Evolutionary conservation across 2,329 filamentous ascomycete species (phyloP), one percentile per base, ranked within the genome.

Genomic region (Ascochyta pisi): DNA sequence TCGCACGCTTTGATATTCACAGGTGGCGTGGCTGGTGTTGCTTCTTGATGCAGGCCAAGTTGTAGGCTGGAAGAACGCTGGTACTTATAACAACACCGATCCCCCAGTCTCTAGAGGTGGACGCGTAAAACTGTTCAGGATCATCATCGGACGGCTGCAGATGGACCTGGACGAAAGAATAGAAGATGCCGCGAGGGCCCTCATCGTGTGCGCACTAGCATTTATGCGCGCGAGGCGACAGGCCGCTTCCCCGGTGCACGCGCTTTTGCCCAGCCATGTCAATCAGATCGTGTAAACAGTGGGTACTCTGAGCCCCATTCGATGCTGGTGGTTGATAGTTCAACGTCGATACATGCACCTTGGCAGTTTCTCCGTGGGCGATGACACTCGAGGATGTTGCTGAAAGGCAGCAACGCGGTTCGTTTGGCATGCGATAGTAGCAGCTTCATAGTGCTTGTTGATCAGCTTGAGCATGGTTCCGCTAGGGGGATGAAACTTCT

Each of bases 221-320:
- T 15, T 31, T 48, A 65, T 63, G 68, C 65, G 61, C 51, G 40
- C 51, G 45, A 47, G 47, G 55, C 48, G 49, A 50, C 35, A 29
- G 35, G 46, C 67, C 70, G 70, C 51, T 68, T 70, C 68, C 70
- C 67, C 70, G 69, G 49, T 62, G 63, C 63, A 65, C 57, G 58
- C 58, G 50, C 58, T 61, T 50, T 44, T 53, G 51, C 12, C 42
- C 46, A 46, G 46, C 40, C 46, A 44, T 56, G 42, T 35, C 9
- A 40, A 10, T 37, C 42, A 12, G 38, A 51, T 39, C 47, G 29
- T 50, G 24, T n/a, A 47, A 39, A 57, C 34, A 51, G 61, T 59
- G 60, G 61, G 56, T 62, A 61, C 55, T 50, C 50, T 63, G 63
- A 66, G 62, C 64, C 62, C 47, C 41, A 46, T 63, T 53, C 10